Conservation (phyloP, 352 stramenopile species). For the Phytophthora nicotianae region DNA sequence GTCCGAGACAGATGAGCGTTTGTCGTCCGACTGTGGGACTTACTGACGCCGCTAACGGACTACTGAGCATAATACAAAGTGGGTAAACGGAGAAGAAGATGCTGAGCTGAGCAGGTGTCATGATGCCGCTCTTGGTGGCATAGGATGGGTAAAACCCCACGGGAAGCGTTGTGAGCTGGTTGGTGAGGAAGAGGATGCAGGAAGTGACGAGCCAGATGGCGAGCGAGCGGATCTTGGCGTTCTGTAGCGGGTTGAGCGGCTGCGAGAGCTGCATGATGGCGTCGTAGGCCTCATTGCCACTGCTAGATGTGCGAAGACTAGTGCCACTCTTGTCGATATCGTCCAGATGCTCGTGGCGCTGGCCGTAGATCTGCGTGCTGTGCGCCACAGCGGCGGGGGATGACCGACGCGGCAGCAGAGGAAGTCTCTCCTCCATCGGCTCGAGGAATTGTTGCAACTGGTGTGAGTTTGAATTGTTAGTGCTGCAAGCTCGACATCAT, state of each 20-base stretch:
- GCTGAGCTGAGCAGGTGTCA: slow-evolving; percentile 55
- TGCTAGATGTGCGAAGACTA: slow-evolving; percentile 32
- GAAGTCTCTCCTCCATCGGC: slow-evolving; percentile 30
- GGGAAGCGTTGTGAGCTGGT: slow-evolving; percentile 74
- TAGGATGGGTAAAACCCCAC: slow-evolving; percentile 80
- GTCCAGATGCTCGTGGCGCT: slow-evolving; percentile 24
- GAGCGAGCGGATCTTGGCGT: slow-evolving; percentile 45
- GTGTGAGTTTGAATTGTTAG: background rate
- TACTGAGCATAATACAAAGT: slow-evolving; percentile 78
- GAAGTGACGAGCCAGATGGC: slow-evolving; percentile 58
- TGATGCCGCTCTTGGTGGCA: slow-evolving; percentile 47
- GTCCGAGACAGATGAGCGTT: slow-evolving; percentile 70
- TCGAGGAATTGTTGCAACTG: background rate
- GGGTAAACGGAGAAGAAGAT: slow-evolving; percentile 80
- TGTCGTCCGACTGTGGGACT: slow-evolving; percentile 56
- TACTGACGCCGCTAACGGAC: slow-evolving; percentile 52
- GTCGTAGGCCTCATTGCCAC: slow-evolving; percentile 43
- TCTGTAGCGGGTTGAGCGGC: slow-evolving; percentile 58
- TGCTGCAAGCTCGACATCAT: slow-evolving; percentile 1
- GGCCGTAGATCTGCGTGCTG: slow-evolving; percentile 17
- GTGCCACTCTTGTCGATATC: slow-evolving; percentile 41
- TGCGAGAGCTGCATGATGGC: slow-evolving; percentile 66
- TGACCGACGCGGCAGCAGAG: slow-evolving; percentile 23
- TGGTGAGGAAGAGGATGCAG: slow-evolving; percentile 67
- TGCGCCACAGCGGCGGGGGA: slow-evolving; percentile 15